Conservation (phyloP, 1,284 basidiomycete genomes). For the Chondrostereum purpureum region DNA sequence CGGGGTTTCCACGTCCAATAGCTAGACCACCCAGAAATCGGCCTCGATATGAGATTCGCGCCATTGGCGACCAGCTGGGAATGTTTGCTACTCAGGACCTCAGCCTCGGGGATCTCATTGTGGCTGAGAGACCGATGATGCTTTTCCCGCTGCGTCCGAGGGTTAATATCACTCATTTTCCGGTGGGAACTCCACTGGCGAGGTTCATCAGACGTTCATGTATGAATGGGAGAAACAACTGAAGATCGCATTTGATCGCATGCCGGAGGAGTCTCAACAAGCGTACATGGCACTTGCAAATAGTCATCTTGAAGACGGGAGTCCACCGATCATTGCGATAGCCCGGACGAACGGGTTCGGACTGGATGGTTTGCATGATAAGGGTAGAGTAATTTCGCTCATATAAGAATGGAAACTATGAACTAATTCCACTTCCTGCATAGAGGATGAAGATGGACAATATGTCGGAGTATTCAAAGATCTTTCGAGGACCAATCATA, state of each 20-base stretch:
- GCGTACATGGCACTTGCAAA: slow-evolving; percentile 7
- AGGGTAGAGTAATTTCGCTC: not conserved
- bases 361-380: not conserved
- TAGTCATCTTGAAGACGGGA: slow-evolving; percentile 7
- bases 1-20: slow-evolving; percentile 6
- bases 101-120: slow-evolving; percentile 9
- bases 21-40: not conserved
- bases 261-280: slow-evolving; percentile 2
- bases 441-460: not conserved
- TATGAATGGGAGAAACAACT: slow-evolving; percentile 1
- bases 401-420: not conserved
- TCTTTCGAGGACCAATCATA: not conserved
- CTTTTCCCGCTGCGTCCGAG: not conserved
- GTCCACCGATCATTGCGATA: slow-evolving; percentile 7
- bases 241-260: not conserved
- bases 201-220: not conserved
- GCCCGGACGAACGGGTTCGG: slow-evolving; percentile 7
- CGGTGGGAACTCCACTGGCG: not conserved
- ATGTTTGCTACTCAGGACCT: slow-evolving; percentile 8
- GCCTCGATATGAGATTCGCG: not conserved
- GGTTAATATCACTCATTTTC: not conserved
- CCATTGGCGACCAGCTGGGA: slow-evolving; percentile 8
- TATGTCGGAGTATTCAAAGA: not conserved
- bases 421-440: not conserved
- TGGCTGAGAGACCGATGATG: slow-evolving; percentile 11